Evolutionary conservation across 257 asterid genomes (phyloP).

Genomic region (Eustoma russellianum): DNA sequence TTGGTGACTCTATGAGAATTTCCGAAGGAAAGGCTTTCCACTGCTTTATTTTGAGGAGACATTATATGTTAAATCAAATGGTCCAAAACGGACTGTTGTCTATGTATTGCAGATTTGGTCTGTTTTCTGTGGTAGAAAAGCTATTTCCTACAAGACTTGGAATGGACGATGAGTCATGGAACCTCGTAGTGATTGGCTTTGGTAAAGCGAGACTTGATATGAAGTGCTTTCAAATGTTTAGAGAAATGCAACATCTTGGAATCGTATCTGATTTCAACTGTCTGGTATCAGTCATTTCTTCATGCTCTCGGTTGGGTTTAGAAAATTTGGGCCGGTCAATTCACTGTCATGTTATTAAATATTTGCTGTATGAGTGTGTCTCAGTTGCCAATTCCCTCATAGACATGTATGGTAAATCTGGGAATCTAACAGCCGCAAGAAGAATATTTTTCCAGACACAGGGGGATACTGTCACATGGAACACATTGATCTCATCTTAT

Average conservation of each 20-base stretch:
- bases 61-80: constrained; percentile 25
- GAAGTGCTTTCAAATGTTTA: constrained; percentile 42
- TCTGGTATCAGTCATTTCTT: constrained; percentile 46
- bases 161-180: constrained; percentile 50
- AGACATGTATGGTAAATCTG: constrained; percentile 55
- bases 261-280: constrained; percentile 30
- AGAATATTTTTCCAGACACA: constrained; percentile 30
- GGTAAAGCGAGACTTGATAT: constrained; percentile 49
- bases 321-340: constrained; percentile 39
- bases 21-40: constrained; percentile 63
- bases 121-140: constrained; percentile 32
- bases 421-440: constrained; percentile 30
- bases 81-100: constrained; percentile 44
- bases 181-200: constrained; percentile 41
- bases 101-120: constrained; percentile 62
- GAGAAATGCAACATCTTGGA: constrained; percentile 49
- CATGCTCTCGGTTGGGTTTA: constrained; percentile 50
- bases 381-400: constrained; percentile 59
- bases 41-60: constrained; percentile 47
- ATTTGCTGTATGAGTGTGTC: constrained; percentile 24
- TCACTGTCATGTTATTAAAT: constrained; percentile 46
- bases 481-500: constrained; percentile 49
- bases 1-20: constrained; percentile 29
- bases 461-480: constrained; percentile 54
- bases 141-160: constrained; percentile 25